Conservation (phyloP, 768 basidiomycete genomes). For the Hydnum rufescens region DNA sequence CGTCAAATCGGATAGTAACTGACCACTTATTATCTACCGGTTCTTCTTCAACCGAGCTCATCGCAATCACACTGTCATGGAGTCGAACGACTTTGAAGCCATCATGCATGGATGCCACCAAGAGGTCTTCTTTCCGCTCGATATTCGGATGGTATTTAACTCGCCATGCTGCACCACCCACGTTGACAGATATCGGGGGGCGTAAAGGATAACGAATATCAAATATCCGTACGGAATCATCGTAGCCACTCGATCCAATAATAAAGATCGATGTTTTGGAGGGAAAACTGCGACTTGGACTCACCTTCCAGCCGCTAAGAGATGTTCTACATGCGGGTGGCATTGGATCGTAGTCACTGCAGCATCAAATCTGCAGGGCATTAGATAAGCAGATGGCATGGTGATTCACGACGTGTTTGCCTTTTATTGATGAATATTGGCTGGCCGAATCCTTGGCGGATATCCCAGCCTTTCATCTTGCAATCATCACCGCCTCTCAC, state of each 20-base stretch:
- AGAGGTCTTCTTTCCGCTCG: slow-evolving; percentile 45
- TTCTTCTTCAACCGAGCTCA: slow-evolving; percentile 22
- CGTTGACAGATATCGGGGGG: slow-evolving; percentile 38
- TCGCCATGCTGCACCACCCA: slow-evolving; percentile 90
- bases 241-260: slow-evolving; percentile 39
- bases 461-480: slow-evolving; percentile 80
- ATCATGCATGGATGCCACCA: slow-evolving; percentile 96
- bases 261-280: not conserved
- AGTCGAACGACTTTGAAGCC: slow-evolving; percentile 80
- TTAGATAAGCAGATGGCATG: not conserved
- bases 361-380: slow-evolving; percentile 51
- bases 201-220: slow-evolving; percentile 49
- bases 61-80: too few relatives aligned
- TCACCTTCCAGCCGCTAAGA: slow-evolving; percentile 87
- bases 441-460: slow-evolving; percentile 35
- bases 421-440: slow-evolving; percentile 58
- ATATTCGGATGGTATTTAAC: slow-evolving; percentile 83
- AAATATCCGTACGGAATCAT: slow-evolving; percentile 59
- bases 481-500: slow-evolving; percentile 77
- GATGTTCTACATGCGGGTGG: slow-evolving; percentile 57
- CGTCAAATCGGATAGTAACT: slow-evolving; percentile 51
- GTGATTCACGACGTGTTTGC: slow-evolving; percentile 22
- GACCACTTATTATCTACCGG: slow-evolving; percentile 7
- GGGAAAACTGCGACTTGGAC: too few relatives aligned
- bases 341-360: slow-evolving; percentile 84